phyloP scores from a whole-genome alignment of 78 protist genomes.

The Emiliania huxleyi region DNA sequence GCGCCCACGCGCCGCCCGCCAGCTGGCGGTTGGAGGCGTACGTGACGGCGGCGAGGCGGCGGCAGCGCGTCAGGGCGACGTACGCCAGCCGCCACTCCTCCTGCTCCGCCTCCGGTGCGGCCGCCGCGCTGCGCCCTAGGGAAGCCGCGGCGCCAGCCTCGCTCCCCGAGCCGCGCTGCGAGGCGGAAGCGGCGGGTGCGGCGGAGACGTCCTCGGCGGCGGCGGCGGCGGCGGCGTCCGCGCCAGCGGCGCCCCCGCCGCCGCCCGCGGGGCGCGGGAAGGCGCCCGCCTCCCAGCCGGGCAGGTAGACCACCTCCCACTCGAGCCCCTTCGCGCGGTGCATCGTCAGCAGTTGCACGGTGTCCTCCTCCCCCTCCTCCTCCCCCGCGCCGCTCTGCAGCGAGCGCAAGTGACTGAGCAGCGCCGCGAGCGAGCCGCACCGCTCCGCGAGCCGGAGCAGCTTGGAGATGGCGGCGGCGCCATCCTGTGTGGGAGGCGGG shows the following conservation, averaged over 20 bases:
- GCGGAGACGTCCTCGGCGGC: background rate
- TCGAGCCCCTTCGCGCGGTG: constrained; percentile 18
- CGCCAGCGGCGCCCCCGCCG: background rate
- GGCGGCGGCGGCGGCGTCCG: background rate
- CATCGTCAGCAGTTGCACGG: background rate
- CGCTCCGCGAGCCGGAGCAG: background rate
- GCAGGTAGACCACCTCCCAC: background rate
- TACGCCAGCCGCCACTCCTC: constrained; percentile 14
- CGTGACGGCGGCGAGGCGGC: background rate
- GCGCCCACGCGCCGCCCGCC: background rate
- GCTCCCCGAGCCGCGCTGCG: background rate
- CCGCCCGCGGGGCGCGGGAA: background rate
- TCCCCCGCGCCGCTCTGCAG: background rate
- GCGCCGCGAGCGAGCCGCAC: background rate
- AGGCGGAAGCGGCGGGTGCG: no score
- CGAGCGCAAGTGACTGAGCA: background rate
- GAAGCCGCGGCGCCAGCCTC: background rate
- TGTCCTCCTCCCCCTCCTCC: background rate
- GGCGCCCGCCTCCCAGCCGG: background rate
- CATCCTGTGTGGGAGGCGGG: background rate
- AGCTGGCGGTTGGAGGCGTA: background rate
- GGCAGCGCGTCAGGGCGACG: background rate
- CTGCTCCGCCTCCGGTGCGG: background rate
- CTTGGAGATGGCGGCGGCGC: background rate
- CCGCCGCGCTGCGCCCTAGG: background rate